A percentile compares a stretch with the other conserved stretches of the same genome.
Evolutionary conservation across 495 filamentous ascomycete species (phyloP).

Genomic region (Polyplosphaeria fusca): DNA sequence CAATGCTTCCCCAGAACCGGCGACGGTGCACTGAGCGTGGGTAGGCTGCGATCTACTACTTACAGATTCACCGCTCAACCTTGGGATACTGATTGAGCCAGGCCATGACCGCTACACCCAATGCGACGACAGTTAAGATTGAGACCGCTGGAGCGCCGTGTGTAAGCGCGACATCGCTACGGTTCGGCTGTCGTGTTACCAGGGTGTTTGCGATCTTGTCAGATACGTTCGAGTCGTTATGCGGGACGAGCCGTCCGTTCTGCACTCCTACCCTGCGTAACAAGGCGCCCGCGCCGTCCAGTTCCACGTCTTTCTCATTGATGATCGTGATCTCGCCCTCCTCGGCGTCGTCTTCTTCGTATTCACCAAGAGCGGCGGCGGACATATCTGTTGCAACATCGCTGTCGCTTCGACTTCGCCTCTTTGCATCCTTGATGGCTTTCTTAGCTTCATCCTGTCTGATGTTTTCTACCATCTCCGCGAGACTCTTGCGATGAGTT

Average conservation of each 20-base stretch:
- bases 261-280: conserved; percentile 35
- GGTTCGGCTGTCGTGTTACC: conserved; percentile 35
- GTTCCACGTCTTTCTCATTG: conserved; percentile 22
- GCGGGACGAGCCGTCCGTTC: conserved; percentile 36
- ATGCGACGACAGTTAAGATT: conserved; percentile 81
- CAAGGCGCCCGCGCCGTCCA: conserved; percentile 21
- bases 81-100: conserved; percentile 88
- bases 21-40: not conserved
- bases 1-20: conserved; percentile 13
- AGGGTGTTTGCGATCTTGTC: conserved; percentile 37
- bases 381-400: not conserved
- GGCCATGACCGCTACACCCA: conserved; percentile 90
- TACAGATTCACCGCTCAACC: conserved; percentile 52
- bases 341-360: conserved; percentile 8
- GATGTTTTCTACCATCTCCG: conserved; percentile 85
- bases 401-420: conserved; percentile 22
- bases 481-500: conserved; percentile 65
- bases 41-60: not conserved
- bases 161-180: conserved; percentile 45
- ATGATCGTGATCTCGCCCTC: conserved; percentile 29
- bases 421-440: conserved; percentile 21
- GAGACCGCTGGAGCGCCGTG: conserved; percentile 78
- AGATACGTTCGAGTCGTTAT: conserved; percentile 41
- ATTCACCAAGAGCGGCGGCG: conserved; percentile 1
- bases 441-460: conserved; percentile 59